phyloP scores from a whole-genome alignment of 805 yeast species.

The Wickerhamomyces hampshirensis region DNA sequence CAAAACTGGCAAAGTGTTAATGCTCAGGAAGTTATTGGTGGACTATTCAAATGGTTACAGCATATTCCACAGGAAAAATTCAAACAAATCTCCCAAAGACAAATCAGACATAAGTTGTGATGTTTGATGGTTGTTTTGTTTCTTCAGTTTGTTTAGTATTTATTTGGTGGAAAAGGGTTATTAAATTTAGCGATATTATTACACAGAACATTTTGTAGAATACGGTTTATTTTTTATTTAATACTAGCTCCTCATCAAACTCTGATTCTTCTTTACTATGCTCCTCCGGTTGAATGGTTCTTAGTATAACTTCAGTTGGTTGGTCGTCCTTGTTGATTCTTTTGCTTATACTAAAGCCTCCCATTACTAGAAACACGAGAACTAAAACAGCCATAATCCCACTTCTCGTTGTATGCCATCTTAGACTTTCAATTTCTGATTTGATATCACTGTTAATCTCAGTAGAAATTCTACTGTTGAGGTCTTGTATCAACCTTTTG shows the following conservation, averaged over 20 bases:
- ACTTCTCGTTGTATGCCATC: constrained; percentile 92
- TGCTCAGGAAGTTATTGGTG: constrained; percentile 62
- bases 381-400: constrained; percentile 75
- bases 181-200: no score
- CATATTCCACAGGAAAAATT: constrained; percentile 75
- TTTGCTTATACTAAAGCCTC: constrained; percentile 40
- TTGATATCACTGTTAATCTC: constrained; percentile 76
- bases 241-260: constrained; percentile 27
- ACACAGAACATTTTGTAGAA: no score
- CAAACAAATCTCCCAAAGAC: constrained; percentile 45
- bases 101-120: constrained; percentile 59
- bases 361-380: constrained; percentile 57
- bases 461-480: constrained; percentile 79
- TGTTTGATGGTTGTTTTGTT: background rate
- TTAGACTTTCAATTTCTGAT: constrained; percentile 78
- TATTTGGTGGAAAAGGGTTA: background rate
- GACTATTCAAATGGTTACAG: constrained; percentile 63
- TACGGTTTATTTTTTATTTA: no score
- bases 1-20: constrained; percentile 43
- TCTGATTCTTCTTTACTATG: constrained; percentile 22
- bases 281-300: constrained; percentile 27
- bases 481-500: constrained; percentile 69
- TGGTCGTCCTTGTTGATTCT: constrained; percentile 28
- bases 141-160: background rate
- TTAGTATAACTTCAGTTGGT: constrained; percentile 31